Evolutionary conservation across 2,329 filamentous ascomycete species (phyloP).

Genomic region (Cordyceps militaris): DNA sequence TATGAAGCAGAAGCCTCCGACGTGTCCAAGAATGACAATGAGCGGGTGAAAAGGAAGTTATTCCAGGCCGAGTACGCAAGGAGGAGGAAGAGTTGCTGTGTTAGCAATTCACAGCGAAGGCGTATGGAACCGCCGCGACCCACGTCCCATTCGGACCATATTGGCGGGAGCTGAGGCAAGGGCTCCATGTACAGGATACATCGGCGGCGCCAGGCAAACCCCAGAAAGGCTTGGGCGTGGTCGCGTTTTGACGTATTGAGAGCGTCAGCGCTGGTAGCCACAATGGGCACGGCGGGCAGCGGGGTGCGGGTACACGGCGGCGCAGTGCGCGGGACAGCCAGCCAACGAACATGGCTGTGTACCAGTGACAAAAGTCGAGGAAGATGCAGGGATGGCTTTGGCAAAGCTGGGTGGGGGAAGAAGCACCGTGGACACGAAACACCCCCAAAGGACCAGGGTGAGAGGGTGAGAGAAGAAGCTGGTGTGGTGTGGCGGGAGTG

Average conservation of each 20-base stretch:
- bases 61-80: background rate
- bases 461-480: background rate
- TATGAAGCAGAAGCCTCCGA: background rate
- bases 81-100: conserved; percentile 1
- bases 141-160: conserved; percentile 7
- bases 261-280: conserved; percentile 7
- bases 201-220: conserved; percentile 9
- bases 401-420: conserved; percentile 6
- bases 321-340: background rate
- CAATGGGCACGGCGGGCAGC: background rate
- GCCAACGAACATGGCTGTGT: conserved; percentile 12
- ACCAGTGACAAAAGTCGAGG: conserved; percentile 4
- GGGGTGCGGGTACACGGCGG: background rate
- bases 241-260: background rate
- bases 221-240: conserved; percentile 6
- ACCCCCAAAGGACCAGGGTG: background rate
- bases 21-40: background rate
- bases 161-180: conserved; percentile 8
- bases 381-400: conserved; percentile 6
- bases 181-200: conserved; percentile 5
- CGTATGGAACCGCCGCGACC: conserved; percentile 8
- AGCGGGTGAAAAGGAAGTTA: background rate
- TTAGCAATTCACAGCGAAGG: conserved; percentile 7
- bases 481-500: conserved; percentile 9
- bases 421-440: conserved; percentile 3